A percentile compares a stretch with the other conserved stretches of the same genome.
Evolutionary conservation across 352 stramenopile genomes (phyloP).

Genomic region (Pythium brachiatum): DNA sequence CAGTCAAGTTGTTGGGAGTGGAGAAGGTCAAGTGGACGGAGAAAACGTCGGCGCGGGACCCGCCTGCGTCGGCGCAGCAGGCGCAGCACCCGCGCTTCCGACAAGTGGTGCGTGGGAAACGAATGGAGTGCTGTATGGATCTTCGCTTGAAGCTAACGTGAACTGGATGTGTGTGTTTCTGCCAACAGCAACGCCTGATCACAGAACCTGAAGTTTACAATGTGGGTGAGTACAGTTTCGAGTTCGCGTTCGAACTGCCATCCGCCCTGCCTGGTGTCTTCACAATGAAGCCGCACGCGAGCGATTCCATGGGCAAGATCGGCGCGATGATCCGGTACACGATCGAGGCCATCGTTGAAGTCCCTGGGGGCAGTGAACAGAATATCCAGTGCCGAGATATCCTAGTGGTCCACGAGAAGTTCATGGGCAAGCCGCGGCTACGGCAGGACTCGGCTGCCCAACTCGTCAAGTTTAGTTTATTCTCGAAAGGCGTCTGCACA

Average conservation of each 20-base stretch:
- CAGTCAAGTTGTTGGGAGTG: conserved; percentile 53
- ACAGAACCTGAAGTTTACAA: conserved; percentile 13
- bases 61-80: conserved; percentile 8
- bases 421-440: conserved; percentile 19
- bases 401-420: conserved; percentile 29
- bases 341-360: conserved; percentile 28
- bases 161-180: too few species aligned
- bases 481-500: conserved; percentile 48
- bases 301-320: conserved; percentile 11
- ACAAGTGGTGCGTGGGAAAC: conserved; percentile 13
- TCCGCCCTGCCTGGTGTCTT: conserved; percentile 28
- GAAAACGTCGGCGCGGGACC: conserved; percentile 6
- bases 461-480: conserved; percentile 50
- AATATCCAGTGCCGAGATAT: conserved; percentile 18
- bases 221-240: conserved; percentile 29
- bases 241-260: conserved; percentile 33
- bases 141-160: too few species aligned
- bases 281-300: conserved; percentile 19
- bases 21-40: conserved; percentile 58
- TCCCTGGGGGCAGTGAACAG: conserved; percentile 19
- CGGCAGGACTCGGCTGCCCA: conserved; percentile 24
- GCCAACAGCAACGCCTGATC: conserved; percentile 5
- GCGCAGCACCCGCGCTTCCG: conserved; percentile 23
- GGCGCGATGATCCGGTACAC: conserved; percentile 32
- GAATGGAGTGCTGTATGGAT: too few species aligned